phyloP scores from a whole-genome alignment of 2,329 filamentous ascomycete genomes.

The Penicillium sp. region DNA sequence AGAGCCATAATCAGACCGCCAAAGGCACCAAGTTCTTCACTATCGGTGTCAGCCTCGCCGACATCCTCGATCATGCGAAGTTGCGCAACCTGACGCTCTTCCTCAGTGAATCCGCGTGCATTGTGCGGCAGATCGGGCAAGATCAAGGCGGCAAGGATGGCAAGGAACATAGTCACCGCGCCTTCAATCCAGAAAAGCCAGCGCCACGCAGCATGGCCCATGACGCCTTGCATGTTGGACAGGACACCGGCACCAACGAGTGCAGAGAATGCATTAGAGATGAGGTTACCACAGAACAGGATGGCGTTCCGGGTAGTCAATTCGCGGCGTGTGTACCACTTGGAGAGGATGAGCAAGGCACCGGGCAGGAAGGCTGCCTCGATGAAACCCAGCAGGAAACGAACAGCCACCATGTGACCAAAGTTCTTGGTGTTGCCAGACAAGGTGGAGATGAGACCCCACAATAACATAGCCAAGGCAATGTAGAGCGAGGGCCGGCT shows the following conservation, averaged over 20 bases:
- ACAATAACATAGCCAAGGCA: slow-evolving; percentile 50
- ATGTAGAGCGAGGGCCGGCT: slow-evolving; percentile 46
- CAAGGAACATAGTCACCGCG: slow-evolving; percentile 47
- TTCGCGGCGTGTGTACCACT: slow-evolving; percentile 49
- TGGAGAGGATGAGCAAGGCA: slow-evolving; percentile 41
- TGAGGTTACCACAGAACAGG: slow-evolving; percentile 46
- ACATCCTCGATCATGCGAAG: slow-evolving; percentile 58
- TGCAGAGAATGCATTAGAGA: slow-evolving; percentile 47
- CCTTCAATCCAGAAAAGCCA: slow-evolving; percentile 56
- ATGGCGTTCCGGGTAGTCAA: slow-evolving; percentile 45
- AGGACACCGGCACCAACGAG: slow-evolving; percentile 47
- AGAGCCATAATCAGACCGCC: slow-evolving; percentile 57
- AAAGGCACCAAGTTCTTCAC: slow-evolving; percentile 47
- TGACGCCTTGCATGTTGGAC: slow-evolving; percentile 42
- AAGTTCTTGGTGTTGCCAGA: slow-evolving; percentile 46
- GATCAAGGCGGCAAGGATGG: slow-evolving; percentile 33
- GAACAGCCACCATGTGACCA: slow-evolving; percentile 34
- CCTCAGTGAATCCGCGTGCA: slow-evolving; percentile 45
- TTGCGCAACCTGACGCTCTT: slow-evolving; percentile 49
- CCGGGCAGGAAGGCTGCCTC: slow-evolving; percentile 41
- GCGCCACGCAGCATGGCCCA: slow-evolving; percentile 42
- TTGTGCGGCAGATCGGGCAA: slow-evolving; percentile 56
- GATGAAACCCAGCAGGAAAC: slow-evolving; percentile 38
- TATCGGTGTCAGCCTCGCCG: slow-evolving; percentile 55
- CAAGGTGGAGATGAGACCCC: slow-evolving; percentile 60